These are phyloP conservation scores for Strobilomyces confusus DNA, from an alignment of 768 basidiomycete genomes.

Conservation along the genomic window DNA sequence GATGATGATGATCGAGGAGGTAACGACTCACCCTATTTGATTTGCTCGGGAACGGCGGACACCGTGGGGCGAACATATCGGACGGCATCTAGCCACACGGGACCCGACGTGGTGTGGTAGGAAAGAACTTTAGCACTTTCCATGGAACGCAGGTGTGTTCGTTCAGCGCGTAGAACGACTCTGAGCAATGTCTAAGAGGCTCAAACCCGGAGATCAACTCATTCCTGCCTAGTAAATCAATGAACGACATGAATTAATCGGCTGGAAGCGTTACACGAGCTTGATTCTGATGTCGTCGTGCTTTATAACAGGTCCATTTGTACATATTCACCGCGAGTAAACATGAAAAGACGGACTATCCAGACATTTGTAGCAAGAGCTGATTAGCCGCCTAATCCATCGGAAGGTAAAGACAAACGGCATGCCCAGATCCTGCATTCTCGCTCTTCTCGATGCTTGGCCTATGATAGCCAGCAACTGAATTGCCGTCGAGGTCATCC, in stretches of 20 bases:
- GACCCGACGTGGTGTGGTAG: background rate
- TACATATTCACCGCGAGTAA: background rate
- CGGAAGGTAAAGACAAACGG: conserved; percentile 43
- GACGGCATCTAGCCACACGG: background rate
- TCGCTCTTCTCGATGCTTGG: conserved; percentile 48
- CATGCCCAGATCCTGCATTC: conserved; percentile 64
- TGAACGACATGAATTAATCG: background rate
- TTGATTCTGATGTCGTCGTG: background rate
- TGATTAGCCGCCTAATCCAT: conserved; percentile 68
- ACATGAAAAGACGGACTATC: background rate
- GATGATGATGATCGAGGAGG: conserved; percentile 14
- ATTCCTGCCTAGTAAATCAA: conserved; percentile 1
- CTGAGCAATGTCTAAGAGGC: no score
- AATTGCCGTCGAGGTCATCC: conserved; percentile 24
- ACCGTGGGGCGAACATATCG: background rate
- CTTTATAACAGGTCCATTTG: conserved; percentile 1
- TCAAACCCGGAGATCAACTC: conserved; percentile 5
- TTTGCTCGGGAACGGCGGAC: conserved; percentile 9
- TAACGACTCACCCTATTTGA: conserved; percentile 17
- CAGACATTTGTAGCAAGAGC: conserved; percentile 45
- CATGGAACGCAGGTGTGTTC: no score
- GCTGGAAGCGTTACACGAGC: background rate
- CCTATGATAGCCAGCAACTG: conserved; percentile 7
- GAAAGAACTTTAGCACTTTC: background rate
- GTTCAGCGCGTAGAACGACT: background rate